These are phyloP conservation scores for Boletus smithii DNA, from an alignment of 1,284 basidiomycete species.

Conservation along the genomic window DNA sequence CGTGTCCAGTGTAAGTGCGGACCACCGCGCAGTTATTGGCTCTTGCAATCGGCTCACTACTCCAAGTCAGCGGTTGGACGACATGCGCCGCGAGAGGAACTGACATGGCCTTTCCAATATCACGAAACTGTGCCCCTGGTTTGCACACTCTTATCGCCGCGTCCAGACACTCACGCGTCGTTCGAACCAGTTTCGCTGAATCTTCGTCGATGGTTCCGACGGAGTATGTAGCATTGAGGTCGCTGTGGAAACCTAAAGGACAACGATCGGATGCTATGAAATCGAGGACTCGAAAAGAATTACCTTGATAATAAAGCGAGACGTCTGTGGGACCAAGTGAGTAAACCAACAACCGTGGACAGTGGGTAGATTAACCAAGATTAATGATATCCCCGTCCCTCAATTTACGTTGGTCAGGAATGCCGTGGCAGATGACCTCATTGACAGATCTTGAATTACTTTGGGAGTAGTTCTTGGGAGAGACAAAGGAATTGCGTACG, in stretches of 20 bases:
- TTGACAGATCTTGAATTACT: slow-evolving; percentile 71
- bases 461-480: slow-evolving; percentile 4
- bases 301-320: slow-evolving; percentile 67
- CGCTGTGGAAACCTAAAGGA: slow-evolving; percentile 75
- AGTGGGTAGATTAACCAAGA: slow-evolving; percentile 52
- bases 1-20: slow-evolving; percentile 88
- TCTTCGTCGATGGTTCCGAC: slow-evolving; percentile 86
- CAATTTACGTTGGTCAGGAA: slow-evolving; percentile 85
- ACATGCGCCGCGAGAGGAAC: slow-evolving; percentile 29
- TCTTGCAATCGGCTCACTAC: slow-evolving; percentile 78
- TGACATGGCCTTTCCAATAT: slow-evolving; percentile 79
- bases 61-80: slow-evolving; percentile 13
- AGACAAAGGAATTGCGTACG: slow-evolving; percentile 46
- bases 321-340: slow-evolving; percentile 45
- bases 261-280: not conserved
- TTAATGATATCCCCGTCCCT: slow-evolving; percentile 93
- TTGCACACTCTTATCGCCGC: slow-evolving; percentile 88
- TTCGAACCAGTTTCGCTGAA: slow-evolving; percentile 75
- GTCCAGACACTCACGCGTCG: slow-evolving; percentile 78
- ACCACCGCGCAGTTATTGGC: slow-evolving; percentile 81
- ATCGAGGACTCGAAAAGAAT: not conserved
- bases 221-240: slow-evolving; percentile 88
- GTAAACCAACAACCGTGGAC: slow-evolving; percentile 4
- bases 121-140: slow-evolving; percentile 83
- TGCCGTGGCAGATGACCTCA: slow-evolving; percentile 96